phyloP scores from a whole-genome alignment of 176 grass and related monocot genomes.

The Pontederia crassipes region DNA sequence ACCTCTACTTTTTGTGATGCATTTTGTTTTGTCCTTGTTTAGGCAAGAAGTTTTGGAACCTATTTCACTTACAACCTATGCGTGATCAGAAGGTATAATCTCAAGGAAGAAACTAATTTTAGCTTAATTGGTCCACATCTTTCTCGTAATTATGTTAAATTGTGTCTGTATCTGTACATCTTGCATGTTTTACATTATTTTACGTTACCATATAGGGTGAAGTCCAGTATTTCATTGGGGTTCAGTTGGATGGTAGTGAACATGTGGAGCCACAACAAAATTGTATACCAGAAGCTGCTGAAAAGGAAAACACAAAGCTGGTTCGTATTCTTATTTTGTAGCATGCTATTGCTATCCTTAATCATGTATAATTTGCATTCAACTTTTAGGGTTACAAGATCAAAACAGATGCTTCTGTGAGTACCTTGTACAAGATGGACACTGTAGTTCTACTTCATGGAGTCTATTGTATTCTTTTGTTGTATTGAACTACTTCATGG shows the following conservation, averaged over 20 bases:
- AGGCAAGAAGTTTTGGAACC: conserved; percentile 98
- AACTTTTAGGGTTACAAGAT: too few relatives aligned
- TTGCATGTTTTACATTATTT: conserved; percentile 13
- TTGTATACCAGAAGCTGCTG: conserved; percentile 44
- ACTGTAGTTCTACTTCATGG: too few relatives aligned
- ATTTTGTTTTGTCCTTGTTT: conserved; percentile 15
- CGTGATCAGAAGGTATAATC: conserved; percentile 86
- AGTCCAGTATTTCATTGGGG: conserved; percentile 97
- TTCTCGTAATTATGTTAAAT: neutral
- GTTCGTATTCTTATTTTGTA: conserved; percentile 25
- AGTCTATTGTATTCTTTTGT: too few relatives aligned
- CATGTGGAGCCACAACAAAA: conserved; percentile 47
- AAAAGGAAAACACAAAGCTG: conserved; percentile 54
- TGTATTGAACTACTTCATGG: too few relatives aligned
- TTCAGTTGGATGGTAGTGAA: conserved; percentile 93
- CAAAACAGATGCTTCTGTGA: too few relatives aligned
- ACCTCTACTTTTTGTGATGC: neutral
- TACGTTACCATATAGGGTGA: conserved; percentile 47
- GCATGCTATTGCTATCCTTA: neutral
- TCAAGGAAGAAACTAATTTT: neutral
- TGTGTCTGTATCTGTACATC: conserved; percentile 9
- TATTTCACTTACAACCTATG: conserved; percentile 97
- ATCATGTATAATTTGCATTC: too few relatives aligned
- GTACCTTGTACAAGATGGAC: too few relatives aligned
- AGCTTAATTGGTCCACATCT: conserved; percentile 21